Conservation (phyloP, 179 eudicot species). For the Nepenthes alata region DNA sequence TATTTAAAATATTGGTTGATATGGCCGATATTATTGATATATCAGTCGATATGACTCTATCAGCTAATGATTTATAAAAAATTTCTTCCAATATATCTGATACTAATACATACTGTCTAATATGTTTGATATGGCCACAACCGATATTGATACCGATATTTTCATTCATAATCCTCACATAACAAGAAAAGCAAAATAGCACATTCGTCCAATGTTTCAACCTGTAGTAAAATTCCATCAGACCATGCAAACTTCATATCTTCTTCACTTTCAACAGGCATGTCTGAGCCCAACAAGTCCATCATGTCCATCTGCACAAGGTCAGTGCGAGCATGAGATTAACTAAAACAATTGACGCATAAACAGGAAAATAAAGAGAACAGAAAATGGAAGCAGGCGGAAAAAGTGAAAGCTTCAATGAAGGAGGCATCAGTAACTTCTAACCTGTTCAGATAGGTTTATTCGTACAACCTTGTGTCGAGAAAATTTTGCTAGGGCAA, state of each 20-base stretch:
- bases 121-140: too few species aligned
- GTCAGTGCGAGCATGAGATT: background rate
- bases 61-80: too few species aligned
- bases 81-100: too few species aligned
- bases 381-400: background rate
- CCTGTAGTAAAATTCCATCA: conserved; percentile 96
- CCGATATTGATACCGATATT: too few species aligned
- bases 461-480: conserved; percentile 86
- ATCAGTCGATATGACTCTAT: too few species aligned
- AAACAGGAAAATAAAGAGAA: background rate
- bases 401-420: background rate
- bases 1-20: too few species aligned
- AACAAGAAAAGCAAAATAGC: conserved; percentile 1
- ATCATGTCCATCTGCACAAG: conserved; percentile 73
- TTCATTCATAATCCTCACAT: background rate
- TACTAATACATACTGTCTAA: too few species aligned
- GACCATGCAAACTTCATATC: conserved; percentile 96
- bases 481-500: conserved; percentile 73
- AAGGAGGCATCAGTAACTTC: background rate
- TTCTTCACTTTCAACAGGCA: conserved; percentile 83
- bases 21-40: too few species aligned
- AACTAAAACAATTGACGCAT: background rate
- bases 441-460: conserved; percentile 93
- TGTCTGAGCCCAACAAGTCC: conserved; percentile 96
- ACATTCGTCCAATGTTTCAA: conserved; percentile 12